A percentile compares a stretch with the other conserved stretches of the same genome.
Conservation (phyloP, 345 rosid genomes). For the Acer yangbiense region DNA sequence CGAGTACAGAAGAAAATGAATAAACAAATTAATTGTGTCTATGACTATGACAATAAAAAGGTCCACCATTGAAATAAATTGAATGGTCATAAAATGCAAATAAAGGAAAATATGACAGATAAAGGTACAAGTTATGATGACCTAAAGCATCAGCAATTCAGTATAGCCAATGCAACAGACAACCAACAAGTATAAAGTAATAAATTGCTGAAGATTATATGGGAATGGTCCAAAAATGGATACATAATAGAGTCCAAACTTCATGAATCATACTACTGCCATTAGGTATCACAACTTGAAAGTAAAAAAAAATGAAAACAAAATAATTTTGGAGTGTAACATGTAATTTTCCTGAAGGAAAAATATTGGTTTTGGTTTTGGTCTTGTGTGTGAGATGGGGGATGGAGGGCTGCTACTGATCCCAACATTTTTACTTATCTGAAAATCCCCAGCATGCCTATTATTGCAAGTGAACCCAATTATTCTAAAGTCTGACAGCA, state of each 20-base stretch:
- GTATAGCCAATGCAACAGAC: neutral
- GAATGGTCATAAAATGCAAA: neutral
- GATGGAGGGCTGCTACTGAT: no score
- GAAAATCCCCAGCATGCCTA: neutral
- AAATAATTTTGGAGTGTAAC: no score
- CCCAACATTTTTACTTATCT: neutral
- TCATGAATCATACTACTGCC: neutral
- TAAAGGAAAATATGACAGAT: neutral
- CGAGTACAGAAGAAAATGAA: constrained; percentile 12
- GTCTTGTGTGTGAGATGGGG: no score
- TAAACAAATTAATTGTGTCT: neutral
- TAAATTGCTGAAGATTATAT: neutral
- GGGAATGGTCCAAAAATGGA: neutral
- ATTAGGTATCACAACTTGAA: neutral
- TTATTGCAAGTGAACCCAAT: constrained; percentile 3
- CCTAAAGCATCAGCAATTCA: neutral
- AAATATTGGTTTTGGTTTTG: no score
- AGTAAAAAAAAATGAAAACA: neutral
- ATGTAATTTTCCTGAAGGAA: no score
- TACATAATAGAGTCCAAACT: neutral
- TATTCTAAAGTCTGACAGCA: neutral
- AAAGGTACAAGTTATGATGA: neutral
- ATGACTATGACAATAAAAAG: neutral
- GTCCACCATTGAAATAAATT: neutral
- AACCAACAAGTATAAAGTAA: neutral